These are phyloP conservation scores for Paulownia fortunei DNA, from an alignment of 257 asterid species.

Conservation along the genomic window DNA sequence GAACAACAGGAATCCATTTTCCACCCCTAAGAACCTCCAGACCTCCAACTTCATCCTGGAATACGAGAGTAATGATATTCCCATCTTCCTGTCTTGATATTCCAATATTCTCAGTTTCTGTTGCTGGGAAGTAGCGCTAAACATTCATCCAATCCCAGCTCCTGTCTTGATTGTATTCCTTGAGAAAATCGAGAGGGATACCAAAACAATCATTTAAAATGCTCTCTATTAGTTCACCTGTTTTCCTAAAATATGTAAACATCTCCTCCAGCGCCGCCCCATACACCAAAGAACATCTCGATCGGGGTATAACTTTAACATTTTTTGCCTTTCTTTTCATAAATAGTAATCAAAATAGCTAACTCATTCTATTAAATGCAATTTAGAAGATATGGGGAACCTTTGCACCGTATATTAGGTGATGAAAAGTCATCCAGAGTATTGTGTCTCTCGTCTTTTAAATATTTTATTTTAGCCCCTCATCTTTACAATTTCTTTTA, in stretches of 20 bases:
- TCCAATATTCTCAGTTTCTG: slow-evolving; percentile 46
- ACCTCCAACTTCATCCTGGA: slow-evolving; percentile 70
- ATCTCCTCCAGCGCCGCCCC: slow-evolving; percentile 48
- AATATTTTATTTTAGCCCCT: too few species aligned
- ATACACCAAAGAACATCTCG: neutral
- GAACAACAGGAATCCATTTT: slow-evolving; percentile 51
- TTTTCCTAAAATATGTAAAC: slow-evolving; percentile 38
- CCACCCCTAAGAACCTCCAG: slow-evolving; percentile 53
- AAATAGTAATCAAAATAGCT: too few species aligned
- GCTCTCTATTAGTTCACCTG: slow-evolving; percentile 40
- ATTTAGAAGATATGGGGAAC: too few species aligned
- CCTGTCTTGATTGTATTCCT: slow-evolving; percentile 48
- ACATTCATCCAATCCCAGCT: slow-evolving; percentile 52
- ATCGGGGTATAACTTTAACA: too few species aligned
- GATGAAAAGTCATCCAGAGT: too few species aligned
- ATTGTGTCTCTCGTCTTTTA: too few species aligned
- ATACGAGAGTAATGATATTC: slow-evolving; percentile 48
- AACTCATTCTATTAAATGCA: too few species aligned
- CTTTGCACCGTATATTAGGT: too few species aligned
- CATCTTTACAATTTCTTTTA: too few species aligned
- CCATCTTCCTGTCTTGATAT: slow-evolving; percentile 55
- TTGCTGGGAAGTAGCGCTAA: slow-evolving; percentile 49
- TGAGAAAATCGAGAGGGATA: slow-evolving; percentile 45
- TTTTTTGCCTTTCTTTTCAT: too few species aligned
- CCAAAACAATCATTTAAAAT: slow-evolving; percentile 54